Base-by-base conservation (phyloP, 108 stramenopile genomes). In the Cylindrotheca fusiformis region DNA sequence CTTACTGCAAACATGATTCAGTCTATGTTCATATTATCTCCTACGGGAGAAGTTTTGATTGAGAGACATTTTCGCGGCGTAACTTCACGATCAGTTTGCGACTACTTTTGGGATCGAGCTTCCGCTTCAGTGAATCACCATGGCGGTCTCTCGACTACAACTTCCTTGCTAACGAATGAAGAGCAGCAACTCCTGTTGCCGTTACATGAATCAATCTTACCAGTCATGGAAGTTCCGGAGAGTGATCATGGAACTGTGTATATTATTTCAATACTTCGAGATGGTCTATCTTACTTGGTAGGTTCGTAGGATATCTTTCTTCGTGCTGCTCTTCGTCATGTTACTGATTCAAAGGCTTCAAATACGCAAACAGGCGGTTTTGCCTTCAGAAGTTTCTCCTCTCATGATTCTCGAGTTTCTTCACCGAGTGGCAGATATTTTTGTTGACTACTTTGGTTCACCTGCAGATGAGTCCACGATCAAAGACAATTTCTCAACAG, bases 401-500 rank as follows among this genome's bases (percentile, higher is more conserved):
- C 83, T 98, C 4, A 71, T 96, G 60, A 91, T 96, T 36, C 78
- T 97, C 28, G 97, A 98, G 78, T 98, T 99, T 55, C 63, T 98
- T 31, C 97, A 99, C 78, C 86, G 96, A 23, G 72, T 99, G 10
- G 83, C 95, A 26, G 94, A 96, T 65, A 96, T 95, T 6, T 95
- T 98, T 60, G 86, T 87, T 19, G 81, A 96, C 8, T 99, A 99
- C 68, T 96, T 99, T 77, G 96, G 95, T 32, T 63, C 52, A 52
- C 90, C 91, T 2, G 87, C 93, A n/a, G 95, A 97, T 62, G 97
- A 97, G 49, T 68, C 64, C 23, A 84, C 93, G n/a, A 90, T 99
- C 52, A 98, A 97, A 70, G 97, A 97, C 55, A 96, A 96, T 67
- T 98, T 99, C 68, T 83, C 87, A 14, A 97, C 93, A 33, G 95